Conservation (phyloP, 2,329 filamentous ascomycete genomes). For the Apiospora sp. region DNA sequence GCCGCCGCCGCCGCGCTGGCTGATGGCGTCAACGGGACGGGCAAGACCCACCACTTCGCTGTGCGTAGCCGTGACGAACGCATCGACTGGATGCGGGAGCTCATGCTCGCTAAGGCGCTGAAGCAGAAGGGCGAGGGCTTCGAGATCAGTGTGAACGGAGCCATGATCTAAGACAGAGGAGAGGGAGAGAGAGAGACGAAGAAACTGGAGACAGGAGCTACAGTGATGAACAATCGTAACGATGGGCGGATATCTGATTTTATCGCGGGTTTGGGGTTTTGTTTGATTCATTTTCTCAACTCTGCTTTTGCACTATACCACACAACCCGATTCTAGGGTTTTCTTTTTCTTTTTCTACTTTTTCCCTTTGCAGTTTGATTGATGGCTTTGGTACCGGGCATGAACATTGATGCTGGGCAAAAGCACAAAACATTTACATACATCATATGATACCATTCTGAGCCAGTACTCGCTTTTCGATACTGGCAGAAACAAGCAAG, state of each 20-base stretch:
- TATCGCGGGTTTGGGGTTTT: background rate
- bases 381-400: conserved; percentile 5
- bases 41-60: conserved; percentile 93
- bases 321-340: conserved; percentile 1
- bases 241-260: conserved; percentile 10
- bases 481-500: conserved; percentile 12
- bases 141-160: conserved; percentile 83
- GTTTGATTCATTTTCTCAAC: conserved; percentile 2
- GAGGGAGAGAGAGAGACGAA: background rate
- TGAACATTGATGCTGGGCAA: conserved; percentile 6
- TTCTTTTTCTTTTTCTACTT: background rate
- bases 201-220: conserved; percentile 5
- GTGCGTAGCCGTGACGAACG: conserved; percentile 87
- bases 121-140: conserved; percentile 86
- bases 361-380: background rate
- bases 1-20: conserved; percentile 41
- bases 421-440: conserved; percentile 21
- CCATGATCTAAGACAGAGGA: conserved; percentile 66
- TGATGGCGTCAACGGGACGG: conserved; percentile 65
- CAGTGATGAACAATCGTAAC: conserved; percentile 1
- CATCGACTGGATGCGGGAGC: conserved; percentile 96
- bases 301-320: conserved; percentile 18
- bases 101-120: conserved; percentile 89
- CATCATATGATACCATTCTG: conserved; percentile 20
- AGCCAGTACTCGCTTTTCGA: conserved; percentile 6